Evolutionary conservation across 2,329 filamentous ascomycete genomes (phyloP).

Genomic region (Penicillium capsulatum): DNA sequence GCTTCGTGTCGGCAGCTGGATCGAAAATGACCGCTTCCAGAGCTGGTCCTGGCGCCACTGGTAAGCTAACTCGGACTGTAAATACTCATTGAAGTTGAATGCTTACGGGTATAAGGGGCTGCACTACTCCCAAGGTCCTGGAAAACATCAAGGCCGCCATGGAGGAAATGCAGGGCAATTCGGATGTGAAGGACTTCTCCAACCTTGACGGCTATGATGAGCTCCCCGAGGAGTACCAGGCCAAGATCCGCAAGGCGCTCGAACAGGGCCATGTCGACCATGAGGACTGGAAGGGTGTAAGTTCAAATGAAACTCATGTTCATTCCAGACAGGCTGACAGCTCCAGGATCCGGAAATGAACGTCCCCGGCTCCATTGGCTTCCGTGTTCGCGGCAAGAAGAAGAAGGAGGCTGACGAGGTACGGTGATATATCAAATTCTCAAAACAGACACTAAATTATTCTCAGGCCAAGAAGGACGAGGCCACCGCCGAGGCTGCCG

Average conservation of each 20-base stretch:
- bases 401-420: slow-evolving; percentile 23
- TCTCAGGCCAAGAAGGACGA: not conserved
- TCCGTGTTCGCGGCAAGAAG: slow-evolving; percentile 47
- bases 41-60: slow-evolving; percentile 82
- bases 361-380: slow-evolving; percentile 61
- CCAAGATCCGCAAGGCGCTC: slow-evolving; percentile 69
- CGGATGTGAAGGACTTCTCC: slow-evolving; percentile 55
- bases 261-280: slow-evolving; percentile 75
- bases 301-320: slow-evolving; percentile 28
- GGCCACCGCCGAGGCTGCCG: slow-evolving; percentile 11
- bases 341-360: slow-evolving; percentile 70
- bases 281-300: slow-evolving; percentile 83
- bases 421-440: not conserved
- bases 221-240: slow-evolving; percentile 62
- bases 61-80: slow-evolving; percentile 49
- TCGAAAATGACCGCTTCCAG: slow-evolving; percentile 58
- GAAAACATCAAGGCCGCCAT: slow-evolving; percentile 56
- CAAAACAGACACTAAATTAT: not conserved
- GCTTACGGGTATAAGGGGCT: slow-evolving; percentile 62
- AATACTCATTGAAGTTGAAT: not conserved
- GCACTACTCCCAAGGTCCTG: slow-evolving; percentile 73
- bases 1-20: slow-evolving; percentile 70
- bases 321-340: slow-evolving; percentile 5
- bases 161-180: slow-evolving; percentile 37
- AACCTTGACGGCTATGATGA: slow-evolving; percentile 79